Percentiles rank a stretch among this genome's conserved stretches.
phyloP scores from a whole-genome alignment of 2,329 filamentous ascomycete species.

The Thielaviopsis ethacetica region DNA sequence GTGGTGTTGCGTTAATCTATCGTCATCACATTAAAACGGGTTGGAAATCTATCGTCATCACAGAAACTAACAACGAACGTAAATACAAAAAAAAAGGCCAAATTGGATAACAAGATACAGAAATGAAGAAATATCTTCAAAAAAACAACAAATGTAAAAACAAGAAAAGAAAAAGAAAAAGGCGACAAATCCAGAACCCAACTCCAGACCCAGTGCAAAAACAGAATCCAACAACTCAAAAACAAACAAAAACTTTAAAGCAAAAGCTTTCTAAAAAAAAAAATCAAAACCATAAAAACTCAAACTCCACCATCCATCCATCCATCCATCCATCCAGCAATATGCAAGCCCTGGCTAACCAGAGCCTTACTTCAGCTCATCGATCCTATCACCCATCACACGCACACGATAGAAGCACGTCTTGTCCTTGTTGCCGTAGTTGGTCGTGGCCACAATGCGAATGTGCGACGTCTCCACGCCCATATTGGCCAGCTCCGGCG shows the following conservation, averaged over 20 bases:
- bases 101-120: background rate
- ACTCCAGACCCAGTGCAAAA: background rate
- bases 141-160: background rate
- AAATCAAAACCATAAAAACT: background rate
- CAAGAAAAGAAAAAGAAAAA: background rate
- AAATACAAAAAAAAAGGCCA: too few relatives aligned
- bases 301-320: background rate
- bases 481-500: slow-evolving; percentile 31
- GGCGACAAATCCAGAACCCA: background rate
- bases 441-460: slow-evolving; percentile 37
- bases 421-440: slow-evolving; percentile 40
- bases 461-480: slow-evolving; percentile 33
- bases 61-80: too few relatives aligned
- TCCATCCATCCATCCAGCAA: background rate
- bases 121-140: background rate
- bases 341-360: too few relatives aligned
- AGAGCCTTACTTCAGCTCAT: too few relatives aligned
- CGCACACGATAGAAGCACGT: slow-evolving; percentile 51
- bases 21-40: too few relatives aligned
- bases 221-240: background rate
- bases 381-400: slow-evolving; percentile 28
- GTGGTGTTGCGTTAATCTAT: too few relatives aligned
- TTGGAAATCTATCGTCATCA: too few relatives aligned
- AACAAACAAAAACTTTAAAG: background rate
- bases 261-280: background rate